phyloP scores from a whole-genome alignment of 345 rosid species.

The Rhodomyrtus tomentosa region DNA sequence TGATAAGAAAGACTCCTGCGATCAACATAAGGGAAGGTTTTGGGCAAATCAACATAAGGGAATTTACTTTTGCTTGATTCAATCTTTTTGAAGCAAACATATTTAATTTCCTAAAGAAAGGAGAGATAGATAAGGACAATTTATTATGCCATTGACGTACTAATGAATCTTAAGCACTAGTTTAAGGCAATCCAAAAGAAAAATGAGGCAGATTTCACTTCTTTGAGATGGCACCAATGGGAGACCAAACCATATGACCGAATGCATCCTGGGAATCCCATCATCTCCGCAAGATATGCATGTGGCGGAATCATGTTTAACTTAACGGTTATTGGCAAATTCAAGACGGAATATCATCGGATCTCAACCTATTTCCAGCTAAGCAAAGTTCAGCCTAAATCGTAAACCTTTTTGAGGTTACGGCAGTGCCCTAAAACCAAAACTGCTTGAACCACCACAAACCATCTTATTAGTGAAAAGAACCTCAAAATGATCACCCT shows the following conservation, averaged over 20 bases:
- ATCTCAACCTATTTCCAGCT: background rate
- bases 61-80: background rate
- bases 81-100: background rate
- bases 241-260: background rate
- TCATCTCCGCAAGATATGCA: background rate
- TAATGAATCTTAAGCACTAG: background rate
- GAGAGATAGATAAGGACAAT: background rate
- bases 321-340: background rate
- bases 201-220: background rate
- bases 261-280: background rate
- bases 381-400: background rate
- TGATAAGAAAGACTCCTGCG: constrained; percentile 74
- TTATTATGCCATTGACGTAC: background rate
- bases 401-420: background rate
- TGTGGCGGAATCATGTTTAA: background rate
- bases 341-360: background rate
- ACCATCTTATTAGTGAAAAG: background rate
- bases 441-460: background rate
- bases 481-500: background rate
- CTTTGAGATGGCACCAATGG: background rate
- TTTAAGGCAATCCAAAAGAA: background rate
- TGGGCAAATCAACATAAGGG: background rate
- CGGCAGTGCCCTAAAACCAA: background rate
- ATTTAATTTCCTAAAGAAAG: background rate
- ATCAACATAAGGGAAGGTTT: background rate